Base-by-base conservation (phyloP, 192 early-diverging fungal genomes). In the Coemansia sp. region DNA sequence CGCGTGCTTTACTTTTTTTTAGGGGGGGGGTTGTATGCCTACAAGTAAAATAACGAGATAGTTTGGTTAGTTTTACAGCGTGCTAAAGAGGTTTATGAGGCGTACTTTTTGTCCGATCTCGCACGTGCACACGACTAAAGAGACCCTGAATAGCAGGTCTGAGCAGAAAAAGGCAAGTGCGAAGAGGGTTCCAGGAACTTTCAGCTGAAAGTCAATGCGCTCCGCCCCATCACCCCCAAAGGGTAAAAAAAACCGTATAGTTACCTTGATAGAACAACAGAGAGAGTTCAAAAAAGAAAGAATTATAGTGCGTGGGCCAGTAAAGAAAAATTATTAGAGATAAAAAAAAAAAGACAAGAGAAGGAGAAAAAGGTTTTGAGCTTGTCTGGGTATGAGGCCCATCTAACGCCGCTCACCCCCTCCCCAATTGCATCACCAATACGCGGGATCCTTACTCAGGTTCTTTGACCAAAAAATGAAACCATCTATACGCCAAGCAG, bases 141-240 rank as follows among this genome's bases (percentile, higher is more conserved):
- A 19, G 29, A 58, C 55, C 55, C 55, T 58, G 55, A 58, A 5
- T 12, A 55, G 9, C 51, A 31, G 12, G 51, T 14, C 25, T 15
- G 51, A 31, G 29, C 55, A 31, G 55, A 58, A 58, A 58, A 58
- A 58, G 27, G 27, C 46, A 48, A 48, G 46, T 48, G 46, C 46
- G 55, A 17, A 12, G 29, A 23, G 36, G 14, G 57, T 50, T 63
- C 61, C 50, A 73, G 50, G 60, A 45, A 65, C 63, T 27, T 44
- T 65, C 63, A 65, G 63, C 63, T 65, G 63, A 65, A 65, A 65
- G 63, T 31, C 44, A 9, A 12, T 15, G 7, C 17, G 32, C 17
- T 45, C 44, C 44, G 44, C 9, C 25, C 5, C 10, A 27, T 27
- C 51, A 19, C 27, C 27, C 25, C 11, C 46, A 25, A 1, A 15